Base-by-base conservation (phyloP, 2,329 filamentous ascomycete genomes). In the Neocatenulostroma microsporum region DNA sequence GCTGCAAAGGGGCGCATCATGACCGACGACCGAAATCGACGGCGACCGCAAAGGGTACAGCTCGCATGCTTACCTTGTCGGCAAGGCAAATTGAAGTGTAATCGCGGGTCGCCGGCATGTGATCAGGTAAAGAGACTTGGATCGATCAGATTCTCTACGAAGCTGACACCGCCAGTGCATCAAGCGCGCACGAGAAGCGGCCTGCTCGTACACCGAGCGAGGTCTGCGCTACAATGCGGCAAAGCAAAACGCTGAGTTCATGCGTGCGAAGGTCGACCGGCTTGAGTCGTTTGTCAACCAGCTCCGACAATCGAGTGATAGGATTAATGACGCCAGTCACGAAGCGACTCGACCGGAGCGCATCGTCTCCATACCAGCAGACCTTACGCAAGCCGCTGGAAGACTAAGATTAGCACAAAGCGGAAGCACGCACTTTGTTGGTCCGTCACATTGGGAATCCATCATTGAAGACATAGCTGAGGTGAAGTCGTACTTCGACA, bases 381-480 rank as follows among this genome's bases (percentile, higher is more conserved):
- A 12, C 19, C 17, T 32, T 8, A 21, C 19, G 12, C 27, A 37
- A 6, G 14, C 27, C 14, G 19, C 21, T n/a, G 36, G 36, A 5
- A 37, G n/a, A 15, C 29, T 37, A 8, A 14, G 21, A 10, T 11
- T 37, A n/a, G 21, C 36, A 2, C 28, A 37, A 11, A 26, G 19
- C 6, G 36, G 36, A 6, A 19, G 27, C n/a, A 21, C 18, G 10
- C 18, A 32, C 5, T 37, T 17, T 19, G 14, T 32, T 12, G 36
- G 36, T 7, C 36, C 28, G 3, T 37, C 36, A 2, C 36, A 37
- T n/a, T 37, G 36, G 36, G 36, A 37, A n/a, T 31, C 36, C 11
- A 37, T 37, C 17, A 31, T 37, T 12, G 36, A 37, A 12, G 36
- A 37, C 18, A 25, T 37, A 8, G 23, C 21, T 7, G 32, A 35